phyloP scores from a whole-genome alignment of 2,329 filamentous ascomycete species.

The Cryphonectria radicalis region DNA sequence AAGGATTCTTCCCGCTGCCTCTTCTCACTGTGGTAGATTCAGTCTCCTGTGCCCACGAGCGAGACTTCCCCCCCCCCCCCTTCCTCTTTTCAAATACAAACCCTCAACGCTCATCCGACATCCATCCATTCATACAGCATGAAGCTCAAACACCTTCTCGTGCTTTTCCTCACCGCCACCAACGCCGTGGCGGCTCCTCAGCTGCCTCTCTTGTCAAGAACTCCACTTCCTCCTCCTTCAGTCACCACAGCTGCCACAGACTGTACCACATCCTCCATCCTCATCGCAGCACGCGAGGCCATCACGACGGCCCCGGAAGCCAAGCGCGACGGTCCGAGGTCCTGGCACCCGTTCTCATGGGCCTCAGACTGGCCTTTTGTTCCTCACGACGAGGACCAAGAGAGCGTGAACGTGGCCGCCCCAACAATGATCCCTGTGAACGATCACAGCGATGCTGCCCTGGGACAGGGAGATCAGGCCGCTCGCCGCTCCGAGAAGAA shows the following conservation, averaged over 20 bases:
- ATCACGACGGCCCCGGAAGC: not conserved
- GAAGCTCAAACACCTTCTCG: not conserved
- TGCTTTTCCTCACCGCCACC: conserved; percentile 1
- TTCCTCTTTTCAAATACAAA: not conserved
- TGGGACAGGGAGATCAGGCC: not conserved
- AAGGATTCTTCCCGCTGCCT: too few species aligned
- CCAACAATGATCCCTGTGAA: not conserved
- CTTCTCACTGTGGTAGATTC: not conserved
- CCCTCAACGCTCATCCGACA: not conserved
- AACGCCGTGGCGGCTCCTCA: not conserved
- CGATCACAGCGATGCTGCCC: not conserved
- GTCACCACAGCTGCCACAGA: not conserved
- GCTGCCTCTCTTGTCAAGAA: not conserved
- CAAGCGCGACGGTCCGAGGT: not conserved
- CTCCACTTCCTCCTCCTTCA: not conserved
- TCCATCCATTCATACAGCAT: not conserved
- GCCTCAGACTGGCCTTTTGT: conserved; percentile 7
- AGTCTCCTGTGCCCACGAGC: not conserved
- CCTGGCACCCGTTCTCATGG: conserved; percentile 10
- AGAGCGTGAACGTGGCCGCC: not conserved
- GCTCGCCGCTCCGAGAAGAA: not conserved
- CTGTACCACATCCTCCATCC: not conserved
- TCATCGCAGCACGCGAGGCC: not conserved
- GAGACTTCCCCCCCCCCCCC: not conserved
- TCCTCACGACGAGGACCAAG: not conserved